Base-by-base conservation (phyloP, 495 filamentous ascomycete species). In the Penicillium salamii region DNA sequence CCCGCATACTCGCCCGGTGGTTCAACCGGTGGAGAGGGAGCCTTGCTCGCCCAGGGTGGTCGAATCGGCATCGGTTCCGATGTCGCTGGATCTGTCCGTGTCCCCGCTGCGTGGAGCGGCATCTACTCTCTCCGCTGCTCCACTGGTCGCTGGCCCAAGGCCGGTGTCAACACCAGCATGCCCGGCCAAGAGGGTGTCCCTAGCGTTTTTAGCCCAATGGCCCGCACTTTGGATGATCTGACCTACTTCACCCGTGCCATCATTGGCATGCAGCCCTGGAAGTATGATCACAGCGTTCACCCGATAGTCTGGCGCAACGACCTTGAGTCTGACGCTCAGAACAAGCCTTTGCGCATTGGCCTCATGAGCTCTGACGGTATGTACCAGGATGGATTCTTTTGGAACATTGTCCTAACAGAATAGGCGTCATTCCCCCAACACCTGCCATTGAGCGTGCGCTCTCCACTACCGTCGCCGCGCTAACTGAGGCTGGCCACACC, bases 41-140 rank as follows among this genome's bases (percentile, higher is more conserved):
- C 92, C 0, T 74, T 98, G 12, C 70, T 98, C 13, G 93, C 93
- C 0, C 76, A 88, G 43, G 93, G 93, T 44, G 83, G 84, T 34
- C 78, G 93, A n/a, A 96, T 97, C 49, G 93, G 93, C 21, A 85
- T 98, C 54, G 93, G 93, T 26, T 91, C 88, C 12, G 93, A 97
- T 62, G 92, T 97, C 8, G 92, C 93, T 33, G 93, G 93, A 9
- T 92, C 87, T 8, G 93, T 98, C 2, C 79, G 93, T 21, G 86
- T 79, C 13, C 93, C 93, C 3, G 92, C 93, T 3, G 91, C 95
- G 42, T 97, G 88, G 74, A 85, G 84, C 24, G 93, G 93, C 3
- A 90, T 96, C 61, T 97, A 96, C 65, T 84, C 85, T 2, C 66
- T 98, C 17, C 81, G 91, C 36, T 98, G 93, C 66, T 90, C 86